phyloP scores from a whole-genome alignment of 305 asterid species.

The Striga hermonthica region DNA sequence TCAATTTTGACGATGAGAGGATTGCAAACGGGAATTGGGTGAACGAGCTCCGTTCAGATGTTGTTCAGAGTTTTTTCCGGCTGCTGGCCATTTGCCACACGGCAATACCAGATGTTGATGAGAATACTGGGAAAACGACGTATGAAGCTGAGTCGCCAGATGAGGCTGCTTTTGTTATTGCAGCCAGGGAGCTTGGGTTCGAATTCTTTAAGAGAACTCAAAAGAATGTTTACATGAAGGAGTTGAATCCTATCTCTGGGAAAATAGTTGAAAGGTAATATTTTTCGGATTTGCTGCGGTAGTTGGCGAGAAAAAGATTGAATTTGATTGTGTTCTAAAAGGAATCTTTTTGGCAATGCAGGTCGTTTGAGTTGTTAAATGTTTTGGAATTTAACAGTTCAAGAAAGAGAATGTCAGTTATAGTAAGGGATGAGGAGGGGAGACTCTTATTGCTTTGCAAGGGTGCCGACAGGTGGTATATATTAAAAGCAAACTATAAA shows the following conservation, averaged over 20 bases:
- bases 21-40: slow-evolving; percentile 81
- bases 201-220: slow-evolving; percentile 85
- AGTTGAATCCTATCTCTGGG: slow-evolving; percentile 60
- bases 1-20: slow-evolving; percentile 80
- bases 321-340: neutral
- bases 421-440: slow-evolving; percentile 58
- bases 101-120: slow-evolving; percentile 85
- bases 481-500: no score
- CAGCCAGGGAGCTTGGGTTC: slow-evolving; percentile 93
- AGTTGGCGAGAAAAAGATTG: slow-evolving; percentile 3
- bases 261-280: slow-evolving; percentile 66
- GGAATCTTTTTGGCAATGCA: slow-evolving; percentile 25
- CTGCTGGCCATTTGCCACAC: slow-evolving; percentile 90
- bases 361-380: slow-evolving; percentile 62
- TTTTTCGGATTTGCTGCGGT: neutral
- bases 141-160: slow-evolving; percentile 99
- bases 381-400: slow-evolving; percentile 73
- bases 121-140: slow-evolving; percentile 53
- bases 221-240: slow-evolving; percentile 63
- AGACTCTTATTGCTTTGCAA: slow-evolving; percentile 65
- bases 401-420: slow-evolving; percentile 83
- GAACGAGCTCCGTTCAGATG: slow-evolving; percentile 54
- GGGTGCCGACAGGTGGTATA: slow-evolving; percentile 53
- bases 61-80: slow-evolving; percentile 67
- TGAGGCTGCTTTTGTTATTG: slow-evolving; percentile 98